Percentiles rank a stretch among this genome's conserved stretches.
phyloP scores from a whole-genome alignment of 2,329 filamentous ascomycete genomes.

The Dactylellina drechsleri region DNA sequence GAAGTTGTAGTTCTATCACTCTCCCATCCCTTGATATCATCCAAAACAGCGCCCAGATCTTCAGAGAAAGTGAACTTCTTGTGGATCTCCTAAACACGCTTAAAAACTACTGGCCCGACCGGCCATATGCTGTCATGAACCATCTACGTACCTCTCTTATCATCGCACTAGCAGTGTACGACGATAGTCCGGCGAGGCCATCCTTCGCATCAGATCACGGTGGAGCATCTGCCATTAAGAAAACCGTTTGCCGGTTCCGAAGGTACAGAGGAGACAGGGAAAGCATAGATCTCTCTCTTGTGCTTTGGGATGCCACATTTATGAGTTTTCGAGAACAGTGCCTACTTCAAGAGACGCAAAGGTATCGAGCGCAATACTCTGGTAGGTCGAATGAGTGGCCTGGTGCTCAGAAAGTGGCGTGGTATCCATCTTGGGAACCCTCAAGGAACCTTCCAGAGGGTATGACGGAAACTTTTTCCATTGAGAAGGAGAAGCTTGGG shows the following conservation, averaged over 20 bases:
- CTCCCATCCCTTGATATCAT: slow-evolving; percentile 46
- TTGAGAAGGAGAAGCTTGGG: slow-evolving; percentile 33
- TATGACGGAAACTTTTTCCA: slow-evolving; percentile 33
- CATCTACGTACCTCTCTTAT: slow-evolving; percentile 48
- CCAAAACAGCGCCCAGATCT: slow-evolving; percentile 31
- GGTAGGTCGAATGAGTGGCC: slow-evolving; percentile 42
- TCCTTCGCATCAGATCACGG: slow-evolving; percentile 51
- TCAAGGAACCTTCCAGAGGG: slow-evolving; percentile 31
- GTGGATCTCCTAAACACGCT: slow-evolving; percentile 40
- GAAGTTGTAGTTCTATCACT: slow-evolving; percentile 25
- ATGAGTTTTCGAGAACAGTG: slow-evolving; percentile 50
- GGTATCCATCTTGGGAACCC: slow-evolving; percentile 53
- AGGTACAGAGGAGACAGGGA: slow-evolving; percentile 26
- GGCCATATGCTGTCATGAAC: slow-evolving; percentile 50
- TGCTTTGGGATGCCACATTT: slow-evolving; percentile 36
- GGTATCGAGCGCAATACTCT: slow-evolving; percentile 38
- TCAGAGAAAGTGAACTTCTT: slow-evolving; percentile 44
- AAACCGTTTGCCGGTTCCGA: slow-evolving; percentile 38
- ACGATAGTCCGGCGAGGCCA: slow-evolving; percentile 32
- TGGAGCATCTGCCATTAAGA: slow-evolving; percentile 20
- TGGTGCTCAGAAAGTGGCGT: slow-evolving; percentile 45
- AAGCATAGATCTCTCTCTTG: slow-evolving; percentile 38
- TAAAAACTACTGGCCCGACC: slow-evolving; percentile 46
- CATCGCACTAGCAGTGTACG: slow-evolving; percentile 33
- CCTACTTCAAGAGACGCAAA: slow-evolving; percentile 42